phyloP scores from a whole-genome alignment of 1,284 basidiomycete species.

The Rhodotorula sp. region DNA sequence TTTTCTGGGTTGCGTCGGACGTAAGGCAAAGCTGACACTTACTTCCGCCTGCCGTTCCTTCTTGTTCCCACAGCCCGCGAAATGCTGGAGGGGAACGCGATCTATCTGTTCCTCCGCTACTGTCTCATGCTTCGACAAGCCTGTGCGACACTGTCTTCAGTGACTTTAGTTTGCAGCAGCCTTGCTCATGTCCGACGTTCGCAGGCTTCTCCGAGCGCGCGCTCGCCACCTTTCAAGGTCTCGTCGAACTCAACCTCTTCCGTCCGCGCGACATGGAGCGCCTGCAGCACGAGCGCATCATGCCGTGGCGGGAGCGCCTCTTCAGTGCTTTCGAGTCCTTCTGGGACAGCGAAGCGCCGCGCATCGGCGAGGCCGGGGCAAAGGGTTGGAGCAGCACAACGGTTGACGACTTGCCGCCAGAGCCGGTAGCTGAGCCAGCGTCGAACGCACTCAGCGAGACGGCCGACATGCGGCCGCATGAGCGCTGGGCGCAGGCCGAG shows the following conservation, averaged over 20 bases:
- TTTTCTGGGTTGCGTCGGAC: neutral
- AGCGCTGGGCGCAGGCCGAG: slow-evolving; percentile 70
- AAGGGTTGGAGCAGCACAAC: slow-evolving; percentile 51
- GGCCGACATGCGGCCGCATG: slow-evolving; percentile 56
- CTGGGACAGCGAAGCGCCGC: slow-evolving; percentile 57
- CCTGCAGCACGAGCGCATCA: slow-evolving; percentile 18
- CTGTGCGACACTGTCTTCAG: neutral
- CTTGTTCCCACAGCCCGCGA: slow-evolving; percentile 54
- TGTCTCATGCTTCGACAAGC: slow-evolving; percentile 48
- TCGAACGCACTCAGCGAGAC: neutral
- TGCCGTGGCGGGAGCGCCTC: slow-evolving; percentile 29
- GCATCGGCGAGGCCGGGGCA: slow-evolving; percentile 54
- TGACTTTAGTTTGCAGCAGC: neutral
- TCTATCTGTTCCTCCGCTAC: slow-evolving; percentile 58
- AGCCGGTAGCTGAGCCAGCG: slow-evolving; percentile 50
- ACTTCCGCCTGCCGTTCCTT: neutral
- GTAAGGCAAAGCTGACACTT: neutral
- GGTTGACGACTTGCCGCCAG: slow-evolving; percentile 22
- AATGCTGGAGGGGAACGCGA: slow-evolving; percentile 61
- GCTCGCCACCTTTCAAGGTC: slow-evolving; percentile 55
- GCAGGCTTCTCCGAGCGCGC: slow-evolving; percentile 56
- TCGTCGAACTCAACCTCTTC: slow-evolving; percentile 57
- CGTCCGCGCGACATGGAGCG: slow-evolving; percentile 45
- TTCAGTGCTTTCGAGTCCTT: slow-evolving; percentile 54
- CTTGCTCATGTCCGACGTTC: neutral